phyloP scores from a whole-genome alignment of 2,329 filamentous ascomycete genomes.

The Monosporascus ibericus region DNA sequence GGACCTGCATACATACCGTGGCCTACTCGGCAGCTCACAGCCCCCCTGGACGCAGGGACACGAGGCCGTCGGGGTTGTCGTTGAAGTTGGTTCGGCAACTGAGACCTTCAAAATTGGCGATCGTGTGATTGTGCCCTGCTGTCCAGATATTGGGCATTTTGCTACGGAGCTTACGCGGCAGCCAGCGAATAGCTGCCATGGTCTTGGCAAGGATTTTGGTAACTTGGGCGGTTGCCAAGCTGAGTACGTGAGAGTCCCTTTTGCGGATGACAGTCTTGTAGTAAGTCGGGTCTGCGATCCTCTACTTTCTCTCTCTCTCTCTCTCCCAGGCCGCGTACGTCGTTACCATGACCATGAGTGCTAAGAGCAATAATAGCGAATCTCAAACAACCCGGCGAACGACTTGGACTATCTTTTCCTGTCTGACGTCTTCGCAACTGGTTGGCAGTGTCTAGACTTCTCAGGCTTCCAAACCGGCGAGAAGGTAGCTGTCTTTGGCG shows the following conservation, averaged over 20 bases:
- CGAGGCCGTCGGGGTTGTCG: constrained; percentile 35
- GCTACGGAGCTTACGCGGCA: background rate
- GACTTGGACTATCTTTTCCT: constrained; percentile 21
- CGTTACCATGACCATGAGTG: no score
- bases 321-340: no score
- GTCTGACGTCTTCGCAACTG: constrained; percentile 24
- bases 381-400: constrained; percentile 7
- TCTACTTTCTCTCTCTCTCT: no score
- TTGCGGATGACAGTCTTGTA: constrained; percentile 13
- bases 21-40: constrained; percentile 8
- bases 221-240: constrained; percentile 7
- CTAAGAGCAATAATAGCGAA: background rate
- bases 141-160: constrained; percentile 13
- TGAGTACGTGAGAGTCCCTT: constrained; percentile 14
- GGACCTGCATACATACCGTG: constrained; percentile 30
- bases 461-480: constrained; percentile 32
- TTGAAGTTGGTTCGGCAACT: constrained; percentile 28
- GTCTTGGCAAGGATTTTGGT: background rate
- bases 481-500: constrained; percentile 19
- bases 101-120: constrained; percentile 30
- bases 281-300: background rate
- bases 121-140: constrained; percentile 31
- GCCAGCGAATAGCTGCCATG: no score
- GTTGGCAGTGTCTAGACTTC: constrained; percentile 29
- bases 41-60: constrained; percentile 27